A percentile compares a stretch with the other conserved stretches of the same genome.
phyloP scores from a whole-genome alignment of 441 rosid species.

The Codiaeum variegatum region DNA sequence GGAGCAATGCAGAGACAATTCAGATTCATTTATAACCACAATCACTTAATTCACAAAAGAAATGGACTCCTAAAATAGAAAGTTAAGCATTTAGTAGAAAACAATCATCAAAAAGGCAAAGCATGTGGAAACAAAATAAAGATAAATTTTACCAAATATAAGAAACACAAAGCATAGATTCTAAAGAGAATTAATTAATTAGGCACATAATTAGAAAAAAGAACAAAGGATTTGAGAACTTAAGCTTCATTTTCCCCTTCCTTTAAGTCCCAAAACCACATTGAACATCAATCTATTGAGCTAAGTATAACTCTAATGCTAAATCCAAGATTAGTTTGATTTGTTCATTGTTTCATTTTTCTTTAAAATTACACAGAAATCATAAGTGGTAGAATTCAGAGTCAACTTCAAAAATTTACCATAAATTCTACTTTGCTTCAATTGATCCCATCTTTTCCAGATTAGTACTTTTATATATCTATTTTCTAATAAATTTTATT shows the following conservation, averaged over 20 bases:
- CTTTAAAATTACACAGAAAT: neutral
- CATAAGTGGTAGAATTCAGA: no score
- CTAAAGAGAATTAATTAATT: neutral
- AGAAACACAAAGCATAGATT: constrained; percentile 2
- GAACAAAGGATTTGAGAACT: neutral
- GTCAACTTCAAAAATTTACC: no score
- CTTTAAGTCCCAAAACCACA: neutral
- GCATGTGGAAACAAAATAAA: neutral
- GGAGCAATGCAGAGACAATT: no score
- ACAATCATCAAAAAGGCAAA: constrained; percentile 13
- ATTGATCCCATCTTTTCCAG: no score
- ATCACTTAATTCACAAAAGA: neutral
- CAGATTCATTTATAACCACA: no score
- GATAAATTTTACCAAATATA: neutral
- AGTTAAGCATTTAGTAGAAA: neutral
- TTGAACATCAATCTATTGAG: neutral
- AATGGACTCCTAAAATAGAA: constrained; percentile 7
- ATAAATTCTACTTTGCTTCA: no score
- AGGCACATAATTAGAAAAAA: neutral
- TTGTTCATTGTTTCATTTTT: neutral
- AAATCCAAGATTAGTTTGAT: neutral
- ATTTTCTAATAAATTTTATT: no score
- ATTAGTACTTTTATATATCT: no score
- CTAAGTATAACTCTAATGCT: neutral
- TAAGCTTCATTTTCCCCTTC: neutral